phyloP scores from a whole-genome alignment of 2,329 filamentous ascomycete genomes.

The Exophiala spinifera region DNA sequence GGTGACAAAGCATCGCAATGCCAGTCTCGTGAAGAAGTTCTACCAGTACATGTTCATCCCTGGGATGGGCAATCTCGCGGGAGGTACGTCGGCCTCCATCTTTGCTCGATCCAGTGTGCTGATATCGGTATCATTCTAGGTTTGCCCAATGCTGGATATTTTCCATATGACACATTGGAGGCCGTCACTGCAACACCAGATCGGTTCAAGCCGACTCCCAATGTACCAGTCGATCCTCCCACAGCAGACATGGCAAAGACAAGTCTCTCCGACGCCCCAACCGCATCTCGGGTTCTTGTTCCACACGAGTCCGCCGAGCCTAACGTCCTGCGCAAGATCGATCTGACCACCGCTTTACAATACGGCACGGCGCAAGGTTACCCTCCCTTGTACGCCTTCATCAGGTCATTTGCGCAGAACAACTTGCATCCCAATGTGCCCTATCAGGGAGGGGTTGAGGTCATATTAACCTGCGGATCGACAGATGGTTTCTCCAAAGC shows the following conservation, averaged over 20 bases:
- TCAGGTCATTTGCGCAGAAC: conserved; percentile 73
- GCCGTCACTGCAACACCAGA: conserved; percentile 71
- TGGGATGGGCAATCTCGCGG: conserved; percentile 60
- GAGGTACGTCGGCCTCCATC: conserved; percentile 42
- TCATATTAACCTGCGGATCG: conserved; percentile 74
- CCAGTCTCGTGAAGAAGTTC: conserved; percentile 72
- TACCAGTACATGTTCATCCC: conserved; percentile 77
- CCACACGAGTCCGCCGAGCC: conserved; percentile 62
- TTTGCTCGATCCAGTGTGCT: background rate
- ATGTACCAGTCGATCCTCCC: conserved; percentile 54
- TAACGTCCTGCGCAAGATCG: conserved; percentile 68
- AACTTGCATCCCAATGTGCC: conserved; percentile 78
- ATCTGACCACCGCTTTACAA: conserved; percentile 77
- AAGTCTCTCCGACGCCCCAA: conserved; percentile 34
- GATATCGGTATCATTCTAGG: conserved; percentile 49
- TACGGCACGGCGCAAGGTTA: conserved; percentile 84
- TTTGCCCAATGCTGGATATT: conserved; percentile 75
- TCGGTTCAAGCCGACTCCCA: conserved; percentile 69
- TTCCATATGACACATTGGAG: conserved; percentile 88
- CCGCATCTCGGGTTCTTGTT: conserved; percentile 61
- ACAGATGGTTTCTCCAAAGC: conserved; percentile 84
- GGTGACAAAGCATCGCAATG: conserved; percentile 61
- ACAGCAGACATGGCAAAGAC: conserved; percentile 36
- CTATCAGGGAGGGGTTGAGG: conserved; percentile 71
- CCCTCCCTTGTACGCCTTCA: conserved; percentile 70